Evolutionary conservation across 2,329 filamentous ascomycete genomes (phyloP).

Genomic region (Ceratocystiopsis brevicomis): DNA sequence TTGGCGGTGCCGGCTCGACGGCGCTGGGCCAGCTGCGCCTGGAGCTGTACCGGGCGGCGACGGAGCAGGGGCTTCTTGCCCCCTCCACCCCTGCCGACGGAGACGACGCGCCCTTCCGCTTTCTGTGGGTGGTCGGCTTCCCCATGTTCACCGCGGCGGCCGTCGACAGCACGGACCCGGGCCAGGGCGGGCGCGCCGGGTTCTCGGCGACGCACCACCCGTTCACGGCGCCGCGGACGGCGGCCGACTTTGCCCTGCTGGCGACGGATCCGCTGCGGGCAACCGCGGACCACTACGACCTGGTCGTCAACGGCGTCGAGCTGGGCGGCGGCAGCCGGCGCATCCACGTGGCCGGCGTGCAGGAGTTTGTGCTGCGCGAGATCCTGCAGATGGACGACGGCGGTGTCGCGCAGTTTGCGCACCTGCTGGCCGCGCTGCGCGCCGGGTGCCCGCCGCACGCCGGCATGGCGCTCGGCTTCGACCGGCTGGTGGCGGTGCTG

Average conservation of each 20-base stretch:
- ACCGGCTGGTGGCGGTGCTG: conserved; percentile 67
- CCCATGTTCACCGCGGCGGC: conserved; percentile 62
- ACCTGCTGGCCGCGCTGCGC: conserved; percentile 63
- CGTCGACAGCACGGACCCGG: conserved; percentile 43
- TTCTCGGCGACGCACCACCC: conserved; percentile 85
- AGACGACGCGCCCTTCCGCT: conserved; percentile 31
- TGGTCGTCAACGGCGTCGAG: conserved; percentile 89
- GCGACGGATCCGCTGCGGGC: conserved; percentile 51
- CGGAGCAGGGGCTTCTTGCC: conserved; percentile 41
- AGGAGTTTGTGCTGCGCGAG: conserved; percentile 68
- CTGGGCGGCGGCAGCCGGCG: conserved; percentile 82
- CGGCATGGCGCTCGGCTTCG: conserved; percentile 82
- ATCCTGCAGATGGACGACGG: conserved; percentile 59
- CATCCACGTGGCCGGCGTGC: conserved; percentile 70
- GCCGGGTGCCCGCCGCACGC: conserved; percentile 89
- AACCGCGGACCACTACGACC: conserved; percentile 79
- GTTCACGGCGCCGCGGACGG: conserved; percentile 69
- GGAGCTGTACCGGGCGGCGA: conserved; percentile 48
- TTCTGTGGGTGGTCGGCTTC: conserved; percentile 78
- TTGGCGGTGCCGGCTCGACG: conserved; percentile 54
- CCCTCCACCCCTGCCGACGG: too few species aligned
- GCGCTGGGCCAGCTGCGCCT: conserved; percentile 54
- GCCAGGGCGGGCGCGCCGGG: conserved; percentile 64
- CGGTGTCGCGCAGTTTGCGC: conserved; percentile 62
- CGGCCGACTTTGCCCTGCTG: conserved; percentile 55